Base-by-base conservation (phyloP, 176 grass and related monocot species). In the Themeda triandra region DNA sequence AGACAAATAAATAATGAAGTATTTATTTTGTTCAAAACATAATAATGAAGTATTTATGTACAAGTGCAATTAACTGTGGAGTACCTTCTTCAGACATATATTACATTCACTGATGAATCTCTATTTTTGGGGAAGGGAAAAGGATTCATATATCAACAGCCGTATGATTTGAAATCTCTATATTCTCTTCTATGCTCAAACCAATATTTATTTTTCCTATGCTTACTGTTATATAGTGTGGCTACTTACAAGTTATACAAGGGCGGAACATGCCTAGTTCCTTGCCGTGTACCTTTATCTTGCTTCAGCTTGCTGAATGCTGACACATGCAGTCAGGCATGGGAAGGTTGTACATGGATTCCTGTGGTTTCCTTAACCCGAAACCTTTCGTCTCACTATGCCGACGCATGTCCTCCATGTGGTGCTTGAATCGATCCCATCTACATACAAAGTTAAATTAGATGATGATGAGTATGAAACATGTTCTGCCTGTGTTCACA, bases 261-360 rank as follows among this genome's bases (percentile, higher is more conserved):
- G 70, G 77, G 72, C 74, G 40, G 6, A 62, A 71, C 10, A 33
- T 62, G 37, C 12, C 74, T 56, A 5, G 15, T 6, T 13, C 17
- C 33, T 60, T 49, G 13, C 37, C 31, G 0, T 13, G 19, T 53
- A 5, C 3, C 33, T 35, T 5, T 3, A 35, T 35, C 33, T 0
- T 2, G 1, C 3, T 35, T 35, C 33, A 35, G 33, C 1, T 35
- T 41, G 33, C 33, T 35, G 33, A 35, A 35, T 86, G 79, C 39
- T 79, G 77, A 76, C 95, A 95, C 92, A 95, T 93, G 89, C 95
- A 98, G 83, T 95, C 92, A 6, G 95, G 95, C 87, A 95, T 92
- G 3, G 95, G 95, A 41, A 90, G 90, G 63, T 77, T 92, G 77
- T 95, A 98, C 29, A 93, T 82, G 66, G 92, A 95, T 39, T 87